phyloP scores from a whole-genome alignment of 257 asterid species.

The Scutellaria barbata region DNA sequence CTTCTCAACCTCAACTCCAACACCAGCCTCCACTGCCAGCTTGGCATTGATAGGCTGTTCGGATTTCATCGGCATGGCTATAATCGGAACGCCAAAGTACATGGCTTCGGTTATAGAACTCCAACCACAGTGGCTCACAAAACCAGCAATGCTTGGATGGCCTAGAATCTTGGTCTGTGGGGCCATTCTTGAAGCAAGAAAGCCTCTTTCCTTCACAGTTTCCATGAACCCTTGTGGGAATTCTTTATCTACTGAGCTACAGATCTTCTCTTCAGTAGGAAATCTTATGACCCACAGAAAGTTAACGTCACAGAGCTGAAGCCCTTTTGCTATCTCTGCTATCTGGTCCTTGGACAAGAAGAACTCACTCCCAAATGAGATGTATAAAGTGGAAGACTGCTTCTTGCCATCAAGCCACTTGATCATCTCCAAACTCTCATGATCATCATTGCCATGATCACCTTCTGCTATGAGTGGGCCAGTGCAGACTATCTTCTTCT shows the following conservation, averaged over 20 bases:
- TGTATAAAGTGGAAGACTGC: slow-evolving; percentile 31
- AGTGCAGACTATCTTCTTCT: slow-evolving; percentile 33
- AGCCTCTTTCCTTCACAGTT: slow-evolving; percentile 36
- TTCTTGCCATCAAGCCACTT: slow-evolving; percentile 39
- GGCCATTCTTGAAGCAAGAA: slow-evolving; percentile 33
- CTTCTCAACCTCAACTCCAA: slow-evolving; percentile 43
- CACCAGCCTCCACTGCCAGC: slow-evolving; percentile 43
- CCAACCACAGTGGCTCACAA: slow-evolving; percentile 56
- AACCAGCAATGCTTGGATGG: slow-evolving; percentile 34
- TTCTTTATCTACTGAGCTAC: slow-evolving; percentile 9
- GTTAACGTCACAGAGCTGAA: slow-evolving; percentile 25
- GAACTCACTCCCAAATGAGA: slow-evolving; percentile 45
- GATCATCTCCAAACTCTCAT: slow-evolving; percentile 26
- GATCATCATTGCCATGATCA: background rate
- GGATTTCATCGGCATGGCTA: slow-evolving; percentile 43
- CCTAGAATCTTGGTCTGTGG: slow-evolving; percentile 40
- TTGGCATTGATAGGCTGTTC: slow-evolving; percentile 45
- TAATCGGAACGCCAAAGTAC: slow-evolving; percentile 43
- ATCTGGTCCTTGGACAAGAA: slow-evolving; percentile 38
- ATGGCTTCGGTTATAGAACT: slow-evolving; percentile 44
- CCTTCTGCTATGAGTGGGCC: slow-evolving; percentile 33
- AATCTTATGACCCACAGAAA: slow-evolving; percentile 43
- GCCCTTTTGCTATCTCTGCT: slow-evolving; percentile 37
- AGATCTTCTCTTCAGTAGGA: slow-evolving; percentile 1
- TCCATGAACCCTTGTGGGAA: slow-evolving; percentile 40